Base-by-base conservation (phyloP, 2,329 filamentous ascomycete species). In the Trichophyton simii region DNA sequence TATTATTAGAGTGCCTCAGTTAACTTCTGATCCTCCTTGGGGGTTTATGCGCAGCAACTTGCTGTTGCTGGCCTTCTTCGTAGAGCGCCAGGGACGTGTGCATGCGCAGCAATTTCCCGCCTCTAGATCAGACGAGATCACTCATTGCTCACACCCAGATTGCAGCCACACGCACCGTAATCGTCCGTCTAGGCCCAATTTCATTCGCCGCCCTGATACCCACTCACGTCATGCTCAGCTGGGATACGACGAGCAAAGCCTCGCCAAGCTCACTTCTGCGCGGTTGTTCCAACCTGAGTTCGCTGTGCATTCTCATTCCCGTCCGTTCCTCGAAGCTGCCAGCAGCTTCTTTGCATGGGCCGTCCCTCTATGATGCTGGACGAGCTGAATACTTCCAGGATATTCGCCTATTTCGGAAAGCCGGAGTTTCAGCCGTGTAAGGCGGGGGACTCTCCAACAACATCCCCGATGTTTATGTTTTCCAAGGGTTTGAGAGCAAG, bases 191-290 rank as follows among this genome's bases (percentile, higher is more conserved):
- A 34, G 15, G 50, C 50, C 50, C 11, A n/a, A 5, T n/a, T 25
- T 25, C 50, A 54, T 54, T 54, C 50, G 50, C n/a, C 50, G 31
- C n/a, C 50, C 31, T 28, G 18, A 34, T 31, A 54, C n/a, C 50
- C 50, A 54, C 50, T 54, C 22, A 2, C 11, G 22, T n/a, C 18
- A n/a, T 34, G 22, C 50, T 54, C 50, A 54, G 50, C 50, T 54
- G 50, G 41, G 50, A 54, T 28, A 54, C 22, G 50, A 54, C 31
- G 50, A 34, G 50, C 50, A 54, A 54, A 54, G 50, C 50, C 50
- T 54, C 50, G 50, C 50, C 50, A 54, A 54, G 50, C 25, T 31
- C 9, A 31, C 9, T 54, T 31, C 28, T 22, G 15, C 11, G 50
- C 22, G 28, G 50, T 28, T 6, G 50, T 54, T 54, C 22, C 18